A percentile compares a stretch with the other conserved stretches of the same genome.
Evolutionary conservation across 1,139 yeast species (phyloP).

Genomic region (Suhomyces bribrorum): DNA sequence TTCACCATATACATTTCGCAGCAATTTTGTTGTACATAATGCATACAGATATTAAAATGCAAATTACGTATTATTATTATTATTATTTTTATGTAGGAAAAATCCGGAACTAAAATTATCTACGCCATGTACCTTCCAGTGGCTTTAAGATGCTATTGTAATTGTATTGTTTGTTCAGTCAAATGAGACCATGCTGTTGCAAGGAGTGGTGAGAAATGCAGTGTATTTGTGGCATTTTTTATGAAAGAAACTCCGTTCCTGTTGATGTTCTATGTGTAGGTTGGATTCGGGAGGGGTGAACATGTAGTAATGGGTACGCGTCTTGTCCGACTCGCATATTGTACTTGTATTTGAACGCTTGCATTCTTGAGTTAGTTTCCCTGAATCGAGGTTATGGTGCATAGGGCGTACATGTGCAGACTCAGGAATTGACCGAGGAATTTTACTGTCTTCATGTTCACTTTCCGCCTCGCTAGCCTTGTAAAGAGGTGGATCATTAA

Average conservation of each 20-base stretch:
- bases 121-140: no score
- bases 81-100: no score
- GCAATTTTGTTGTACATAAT: no score
- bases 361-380: background rate
- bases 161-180: no score
- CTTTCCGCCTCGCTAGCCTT: background rate
- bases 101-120: no score
- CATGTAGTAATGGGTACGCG: constrained; percentile 5
- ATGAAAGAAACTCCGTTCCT: constrained; percentile 3
- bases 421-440: constrained; percentile 5
- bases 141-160: no score
- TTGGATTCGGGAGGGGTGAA: constrained; percentile 14
- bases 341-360: background rate
- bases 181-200: constrained; percentile 7
- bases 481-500: constrained; percentile 23
- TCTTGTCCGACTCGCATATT: background rate
- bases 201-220: constrained; percentile 7
- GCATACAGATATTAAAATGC: no score
- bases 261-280: constrained; percentile 1
- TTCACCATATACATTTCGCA: no score
- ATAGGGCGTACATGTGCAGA: no score
- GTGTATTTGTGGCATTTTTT: constrained; percentile 3
- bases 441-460: background rate
- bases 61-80: no score
- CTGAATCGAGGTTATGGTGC: background rate